These are phyloP conservation scores for Leccinum subtestaceum DNA, from an alignment of 768 basidiomycete species.

Conservation along the genomic window DNA sequence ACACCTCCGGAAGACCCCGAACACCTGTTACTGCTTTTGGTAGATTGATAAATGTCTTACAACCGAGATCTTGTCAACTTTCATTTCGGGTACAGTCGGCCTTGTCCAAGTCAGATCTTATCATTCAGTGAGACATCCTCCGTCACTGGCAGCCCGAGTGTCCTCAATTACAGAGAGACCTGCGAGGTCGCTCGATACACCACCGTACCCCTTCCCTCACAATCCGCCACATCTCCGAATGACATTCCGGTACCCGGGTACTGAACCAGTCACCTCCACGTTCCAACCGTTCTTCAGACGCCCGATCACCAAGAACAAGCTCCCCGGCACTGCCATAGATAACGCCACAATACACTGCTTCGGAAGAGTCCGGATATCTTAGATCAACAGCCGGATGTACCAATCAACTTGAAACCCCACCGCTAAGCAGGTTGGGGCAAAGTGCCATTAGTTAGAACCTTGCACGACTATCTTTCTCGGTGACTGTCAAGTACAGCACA, in stretches of 20 bases:
- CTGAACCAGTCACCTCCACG: neutral
- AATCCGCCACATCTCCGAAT: neutral
- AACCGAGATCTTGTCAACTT: neutral
- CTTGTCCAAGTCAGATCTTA: neutral
- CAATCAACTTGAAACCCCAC: neutral
- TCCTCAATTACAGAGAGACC: neutral
- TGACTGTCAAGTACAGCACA: no score
- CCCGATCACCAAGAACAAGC: neutral
- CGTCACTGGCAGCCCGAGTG: neutral
- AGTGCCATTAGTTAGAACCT: neutral
- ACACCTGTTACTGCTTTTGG: constrained; percentile 17
- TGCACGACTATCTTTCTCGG: neutral
- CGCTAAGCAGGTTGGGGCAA: neutral
- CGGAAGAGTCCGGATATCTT: constrained; percentile 5
- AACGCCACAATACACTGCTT: neutral
- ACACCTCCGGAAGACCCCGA: constrained; percentile 19
- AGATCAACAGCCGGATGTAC: neutral
- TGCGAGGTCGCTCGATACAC: neutral
- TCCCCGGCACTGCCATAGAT: neutral
- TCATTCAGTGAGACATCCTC: neutral
- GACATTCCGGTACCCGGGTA: neutral
- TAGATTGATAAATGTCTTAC: neutral
- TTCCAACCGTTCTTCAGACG: neutral
- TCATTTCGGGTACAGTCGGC: neutral
- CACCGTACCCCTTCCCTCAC: neutral